Conservation (phyloP, 805 yeast genomes). For the Zygosaccharomyces lentus region DNA sequence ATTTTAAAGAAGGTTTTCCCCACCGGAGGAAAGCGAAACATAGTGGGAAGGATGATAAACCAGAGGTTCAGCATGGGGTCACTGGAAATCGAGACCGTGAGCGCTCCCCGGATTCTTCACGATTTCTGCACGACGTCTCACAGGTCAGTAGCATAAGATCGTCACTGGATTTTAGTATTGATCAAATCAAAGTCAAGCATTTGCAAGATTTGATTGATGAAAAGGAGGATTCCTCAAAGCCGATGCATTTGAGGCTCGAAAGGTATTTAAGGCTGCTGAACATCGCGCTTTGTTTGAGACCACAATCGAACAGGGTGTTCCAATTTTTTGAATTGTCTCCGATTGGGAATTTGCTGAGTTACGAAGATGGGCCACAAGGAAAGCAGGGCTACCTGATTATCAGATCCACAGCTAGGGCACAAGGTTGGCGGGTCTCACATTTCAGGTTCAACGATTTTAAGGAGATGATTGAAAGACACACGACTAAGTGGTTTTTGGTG, state of each 20-base stretch:
- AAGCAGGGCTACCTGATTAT: constrained; percentile 84
- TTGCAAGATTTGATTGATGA: constrained; percentile 28
- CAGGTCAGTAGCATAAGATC: constrained; percentile 15
- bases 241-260: constrained; percentile 45
- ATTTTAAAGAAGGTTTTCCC: constrained; percentile 10
- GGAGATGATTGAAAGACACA: constrained; percentile 86
- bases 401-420: constrained; percentile 76
- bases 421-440: constrained; percentile 96
- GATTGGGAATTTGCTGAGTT: constrained; percentile 72
- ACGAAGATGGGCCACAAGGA: constrained; percentile 77
- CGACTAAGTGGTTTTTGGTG: constrained; percentile 87
- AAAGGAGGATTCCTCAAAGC: constrained; percentile 24
- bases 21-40: constrained; percentile 5
- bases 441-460: constrained; percentile 70
- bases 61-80: neutral
- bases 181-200: constrained; percentile 29
- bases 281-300: constrained; percentile 56
- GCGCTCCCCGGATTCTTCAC: neutral
- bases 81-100: neutral
- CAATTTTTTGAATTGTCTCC: constrained; percentile 90
- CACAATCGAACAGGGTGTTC: constrained; percentile 78
- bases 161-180: constrained; percentile 17
- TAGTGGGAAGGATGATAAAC: neutral
- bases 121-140: constrained; percentile 5
- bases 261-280: constrained; percentile 63